Evolutionary conservation across 352 stramenopile genomes (phyloP).

Genomic region (Globisporangium apiculatum): DNA sequence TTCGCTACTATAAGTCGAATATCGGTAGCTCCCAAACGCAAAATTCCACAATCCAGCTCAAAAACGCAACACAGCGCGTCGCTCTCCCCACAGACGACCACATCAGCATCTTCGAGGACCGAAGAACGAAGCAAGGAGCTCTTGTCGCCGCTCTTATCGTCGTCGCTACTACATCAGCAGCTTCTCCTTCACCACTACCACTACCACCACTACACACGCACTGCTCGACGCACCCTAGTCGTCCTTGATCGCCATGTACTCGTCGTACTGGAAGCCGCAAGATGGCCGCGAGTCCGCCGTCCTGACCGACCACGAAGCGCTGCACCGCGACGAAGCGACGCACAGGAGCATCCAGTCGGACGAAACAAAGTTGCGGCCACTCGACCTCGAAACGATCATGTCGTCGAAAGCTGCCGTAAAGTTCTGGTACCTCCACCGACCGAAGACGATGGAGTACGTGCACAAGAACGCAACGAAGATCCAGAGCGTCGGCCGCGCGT

Average conservation of each 20-base stretch:
- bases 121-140: too few species aligned
- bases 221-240: too few species aligned
- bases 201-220: background rate
- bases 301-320: conserved; percentile 76
- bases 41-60: too few species aligned
- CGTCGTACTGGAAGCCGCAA: conserved; percentile 78
- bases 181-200: too few species aligned
- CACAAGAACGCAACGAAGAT: conserved; percentile 88
- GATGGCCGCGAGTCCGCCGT: conserved; percentile 65
- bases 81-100: too few species aligned
- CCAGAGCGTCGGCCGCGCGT: conserved; percentile 70
- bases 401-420: conserved; percentile 82
- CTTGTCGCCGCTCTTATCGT: too few species aligned
- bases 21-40: too few species aligned
- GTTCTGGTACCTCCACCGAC: conserved; percentile 85
- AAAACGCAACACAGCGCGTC: too few species aligned
- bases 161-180: too few species aligned
- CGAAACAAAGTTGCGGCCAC: conserved; percentile 65
- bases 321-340: conserved; percentile 71
- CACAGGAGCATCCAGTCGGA: conserved; percentile 78
- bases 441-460: conserved; percentile 87
- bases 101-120: too few species aligned
- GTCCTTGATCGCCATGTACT: conserved; percentile 42
- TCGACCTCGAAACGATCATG: conserved; percentile 86
- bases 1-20: too few species aligned